Base-by-base conservation (phyloP, 2,329 filamentous ascomycete genomes). In the Nemania serpens region DNA sequence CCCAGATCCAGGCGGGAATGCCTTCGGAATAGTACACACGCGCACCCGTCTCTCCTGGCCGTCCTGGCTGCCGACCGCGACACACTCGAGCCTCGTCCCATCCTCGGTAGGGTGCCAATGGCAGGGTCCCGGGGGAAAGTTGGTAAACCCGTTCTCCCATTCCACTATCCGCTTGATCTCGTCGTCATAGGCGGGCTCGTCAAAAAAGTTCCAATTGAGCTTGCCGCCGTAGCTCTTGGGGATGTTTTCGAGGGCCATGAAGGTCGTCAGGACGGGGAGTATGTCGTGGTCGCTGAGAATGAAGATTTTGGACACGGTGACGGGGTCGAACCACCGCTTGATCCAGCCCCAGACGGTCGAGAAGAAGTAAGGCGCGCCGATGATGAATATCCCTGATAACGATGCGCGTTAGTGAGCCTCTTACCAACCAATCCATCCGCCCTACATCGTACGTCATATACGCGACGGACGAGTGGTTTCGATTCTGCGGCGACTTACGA, bases 251-350 rank as follows among this genome's bases (percentile, higher is more conserved):
- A 85, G 82, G 55, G 96, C 90, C 73, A 98, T 92, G 77, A 94
- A 97, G 56, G 86, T 81, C 66, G 88, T 84, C 25, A 98, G 85
- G 1, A 91, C 94, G 15, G 88, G 80, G 68, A 88, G 84, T 55
- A 96, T 89, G 75, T 96, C 91, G 57, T 84, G 73, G 9, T 86
- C 80, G 49, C 83, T 82, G 56, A 98, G 85, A 69, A 98, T 95
- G 75, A 96, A 97, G 75, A 98, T 97, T 80, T 98, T 98, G 70
- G 91, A 95, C 2, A 93, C 91, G 36, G 94, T 97, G 64, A 93
- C 92, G 6, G 93, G 93, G 78, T 93, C 90, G 72, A 97, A 97
- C 93, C 93, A 97, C 71, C 90, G 89, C 82, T 96, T 96, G 77
- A 96, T 85, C 92, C 93, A 97, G 67, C 91, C 88, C 93, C 93